Percentiles rank a stretch among this genome's conserved stretches.
Conservation (phyloP, 768 basidiomycete genomes). For the Suillus lakei region DNA sequence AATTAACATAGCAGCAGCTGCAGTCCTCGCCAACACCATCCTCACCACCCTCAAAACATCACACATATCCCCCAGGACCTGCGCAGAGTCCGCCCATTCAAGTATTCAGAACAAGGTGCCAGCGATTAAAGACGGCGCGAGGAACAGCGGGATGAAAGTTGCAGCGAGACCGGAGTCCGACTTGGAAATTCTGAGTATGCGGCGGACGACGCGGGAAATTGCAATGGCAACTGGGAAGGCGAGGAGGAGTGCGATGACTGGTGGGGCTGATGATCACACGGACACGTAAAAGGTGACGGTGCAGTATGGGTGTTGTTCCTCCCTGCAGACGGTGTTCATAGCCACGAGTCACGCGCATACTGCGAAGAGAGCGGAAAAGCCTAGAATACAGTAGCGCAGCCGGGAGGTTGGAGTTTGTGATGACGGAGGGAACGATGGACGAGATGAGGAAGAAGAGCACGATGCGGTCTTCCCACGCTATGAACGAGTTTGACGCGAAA, state of each 20-base stretch:
- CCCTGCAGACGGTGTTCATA: constrained; percentile 86
- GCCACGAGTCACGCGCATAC: constrained; percentile 76
- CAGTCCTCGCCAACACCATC: constrained; percentile 64
- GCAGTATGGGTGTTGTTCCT: constrained; percentile 93
- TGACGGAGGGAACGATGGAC: constrained; percentile 62
- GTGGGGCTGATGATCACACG: constrained; percentile 68
- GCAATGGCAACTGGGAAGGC: constrained; percentile 58
- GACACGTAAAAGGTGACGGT: constrained; percentile 88
- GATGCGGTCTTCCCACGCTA: constrained; percentile 95
- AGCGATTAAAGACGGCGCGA: constrained; percentile 61
- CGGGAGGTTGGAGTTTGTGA: constrained; percentile 67
- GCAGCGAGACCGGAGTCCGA: constrained; percentile 78
- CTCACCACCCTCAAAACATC: constrained; percentile 53
- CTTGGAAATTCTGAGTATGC: constrained; percentile 66
- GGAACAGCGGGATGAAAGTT: constrained; percentile 60
- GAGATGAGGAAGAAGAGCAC: constrained; percentile 74
- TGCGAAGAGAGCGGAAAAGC: constrained; percentile 69
- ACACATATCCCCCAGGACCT: constrained; percentile 46
- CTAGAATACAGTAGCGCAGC: constrained; percentile 77
- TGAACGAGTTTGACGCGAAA: constrained; percentile 94
- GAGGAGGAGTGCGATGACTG: constrained; percentile 59
- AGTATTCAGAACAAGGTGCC: constrained; percentile 77
- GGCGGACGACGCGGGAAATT: constrained; percentile 59
- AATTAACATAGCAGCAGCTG: constrained; percentile 54
- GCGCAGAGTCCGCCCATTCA: constrained; percentile 76